Base-by-base conservation (phyloP, 176 grass and related monocot genomes). In the Pontederia crassipes region DNA sequence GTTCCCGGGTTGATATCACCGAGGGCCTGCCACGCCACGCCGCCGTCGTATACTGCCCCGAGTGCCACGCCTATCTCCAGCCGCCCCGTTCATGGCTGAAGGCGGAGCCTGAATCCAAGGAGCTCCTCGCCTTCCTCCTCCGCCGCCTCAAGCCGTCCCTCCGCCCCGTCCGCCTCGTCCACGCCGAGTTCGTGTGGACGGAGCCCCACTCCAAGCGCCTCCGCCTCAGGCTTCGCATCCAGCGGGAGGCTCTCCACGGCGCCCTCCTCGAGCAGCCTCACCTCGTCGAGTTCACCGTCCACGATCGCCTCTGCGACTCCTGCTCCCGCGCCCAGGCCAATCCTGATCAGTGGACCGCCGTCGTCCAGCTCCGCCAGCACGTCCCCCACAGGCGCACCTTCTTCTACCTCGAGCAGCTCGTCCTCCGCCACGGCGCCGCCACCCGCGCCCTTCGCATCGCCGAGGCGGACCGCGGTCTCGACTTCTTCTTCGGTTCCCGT, bases 151-250 rank as follows among this genome's bases (percentile, higher is more conserved):
- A 75, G 53, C 29, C 29, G 2, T 2, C 29, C 29, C 82, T 88
- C 57, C 72, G 75, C 45, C 84, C 82, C 60, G 76, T 95, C 51
- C 81, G 80, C 28, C 78, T 95, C 52, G 76, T 78, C 58, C 76
- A 78, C 58, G 81, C 89, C 15, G 85, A 85, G 81, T 89, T 95
- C 62, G 77, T 85, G 58, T 95, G 88, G 78, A 89, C 85, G 20
- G 89, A 95, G 72, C 89, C 85, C 48, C 89, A 95, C 77, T 95
- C 89, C 74, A 95, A 95, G 81, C 89, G 85, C 65, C 76, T 95
- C 66, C 82, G 82, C 81, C 82, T 95, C 75, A 80, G 83, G 71
- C 78, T 95, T 58, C 79, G 89, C 80, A 81, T 95, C 77, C 85
- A 83, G 64, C 78, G 81, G 57, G 89, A 95, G 81, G 85, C 83